Evolutionary conservation across 805 yeast genomes (phyloP).

Genomic region (Yarrowia divulgata): DNA sequence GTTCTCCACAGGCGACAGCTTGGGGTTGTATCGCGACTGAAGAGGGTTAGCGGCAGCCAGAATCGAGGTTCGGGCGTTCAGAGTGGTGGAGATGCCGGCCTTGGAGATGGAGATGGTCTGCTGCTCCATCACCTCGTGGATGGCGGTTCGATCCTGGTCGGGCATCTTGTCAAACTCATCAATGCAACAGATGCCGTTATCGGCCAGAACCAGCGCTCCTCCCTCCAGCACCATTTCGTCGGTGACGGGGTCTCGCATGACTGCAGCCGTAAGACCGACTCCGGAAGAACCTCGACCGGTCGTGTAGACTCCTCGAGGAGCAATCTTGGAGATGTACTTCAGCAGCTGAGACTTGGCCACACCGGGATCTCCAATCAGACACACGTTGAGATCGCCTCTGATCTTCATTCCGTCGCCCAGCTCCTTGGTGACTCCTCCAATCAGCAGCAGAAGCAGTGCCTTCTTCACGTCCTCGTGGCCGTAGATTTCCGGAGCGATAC

Average conservation of each 20-base stretch:
- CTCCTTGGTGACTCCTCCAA: conserved; percentile 95
- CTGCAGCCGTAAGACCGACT: conserved; percentile 99
- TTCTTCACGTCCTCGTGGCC: conserved; percentile 95
- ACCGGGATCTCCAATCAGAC: conserved; percentile 99
- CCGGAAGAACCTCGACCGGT: conserved; percentile 99
- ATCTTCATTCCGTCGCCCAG: conserved; percentile 97
- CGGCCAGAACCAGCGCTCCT: conserved; percentile 99
- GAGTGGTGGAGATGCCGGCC: conserved; percentile 96
- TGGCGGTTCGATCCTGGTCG: conserved; percentile 95
- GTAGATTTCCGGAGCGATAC: conserved; percentile 97
- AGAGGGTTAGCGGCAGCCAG: conserved; percentile 99
- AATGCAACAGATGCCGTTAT: conserved; percentile 95
- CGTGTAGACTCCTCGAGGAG: conserved; percentile 96
- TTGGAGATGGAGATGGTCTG: conserved; percentile 98
- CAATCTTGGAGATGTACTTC: conserved; percentile 87
- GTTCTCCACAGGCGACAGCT: conserved; percentile 89
- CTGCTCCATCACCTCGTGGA: conserved; percentile 99
- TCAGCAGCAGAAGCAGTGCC: conserved; percentile 79
- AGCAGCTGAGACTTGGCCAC: conserved; percentile 97
- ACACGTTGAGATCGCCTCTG: conserved; percentile 94
- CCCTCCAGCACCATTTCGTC: conserved; percentile 97
- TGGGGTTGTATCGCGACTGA: conserved; percentile 92
- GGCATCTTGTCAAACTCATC: conserved; percentile 99
- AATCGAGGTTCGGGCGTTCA: conserved; percentile 94
- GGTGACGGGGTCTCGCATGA: conserved; percentile 93